Base-by-base conservation (phyloP, 169 alveolate species). In the Eimeria tenella region DNA sequence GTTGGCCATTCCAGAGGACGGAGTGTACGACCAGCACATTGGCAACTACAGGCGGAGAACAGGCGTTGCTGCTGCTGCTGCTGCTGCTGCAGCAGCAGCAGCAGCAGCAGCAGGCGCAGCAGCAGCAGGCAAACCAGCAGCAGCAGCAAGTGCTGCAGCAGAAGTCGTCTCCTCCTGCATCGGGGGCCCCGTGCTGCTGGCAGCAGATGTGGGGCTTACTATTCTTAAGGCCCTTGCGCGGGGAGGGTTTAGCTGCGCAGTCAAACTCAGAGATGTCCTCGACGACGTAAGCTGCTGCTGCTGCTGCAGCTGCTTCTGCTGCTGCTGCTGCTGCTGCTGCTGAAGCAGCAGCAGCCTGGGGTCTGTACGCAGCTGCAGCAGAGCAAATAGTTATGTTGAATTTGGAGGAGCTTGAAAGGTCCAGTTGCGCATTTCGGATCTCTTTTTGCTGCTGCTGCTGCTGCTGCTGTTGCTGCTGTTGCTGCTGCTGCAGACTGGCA, bases 201-300 rank as follows among this genome's bases (percentile, higher is more conserved):
- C 93, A 8, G 93, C 65, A 11, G 83, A 73, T 6, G 52, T 23
- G 21, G 70, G 73, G 11, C 31, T 63, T 56, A 25, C 70, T 4
- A 55, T 65, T 31, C 73, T 68, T 21, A 87, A 87, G 70, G 62
- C 84, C 5, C 86, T 87, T 10, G 55, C 93, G 4, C 50, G 93
- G 55, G 93, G 86, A 19, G 93, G 74, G 4, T 87, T 87, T 31
- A 87, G 81, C 31, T 87, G 93, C 31, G 93, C 93, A 3, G 73
- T 87, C 53, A 87, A 87, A 56, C 93, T 87, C 15, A 55, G 93
- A 19, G 93, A 87, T 25, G 84, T 87, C 58, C 49, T 21, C 6
- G 79, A 87, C 9, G 15, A 31, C 62, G 92, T 60, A 13, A 50
- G 86, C 71, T 23, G 10, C 70, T 10, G n/a, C 17, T 21, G 21